These are phyloP conservation scores for Leishmania major DNA, from an alignment of 208 protist species.

Conservation along the genomic window DNA sequence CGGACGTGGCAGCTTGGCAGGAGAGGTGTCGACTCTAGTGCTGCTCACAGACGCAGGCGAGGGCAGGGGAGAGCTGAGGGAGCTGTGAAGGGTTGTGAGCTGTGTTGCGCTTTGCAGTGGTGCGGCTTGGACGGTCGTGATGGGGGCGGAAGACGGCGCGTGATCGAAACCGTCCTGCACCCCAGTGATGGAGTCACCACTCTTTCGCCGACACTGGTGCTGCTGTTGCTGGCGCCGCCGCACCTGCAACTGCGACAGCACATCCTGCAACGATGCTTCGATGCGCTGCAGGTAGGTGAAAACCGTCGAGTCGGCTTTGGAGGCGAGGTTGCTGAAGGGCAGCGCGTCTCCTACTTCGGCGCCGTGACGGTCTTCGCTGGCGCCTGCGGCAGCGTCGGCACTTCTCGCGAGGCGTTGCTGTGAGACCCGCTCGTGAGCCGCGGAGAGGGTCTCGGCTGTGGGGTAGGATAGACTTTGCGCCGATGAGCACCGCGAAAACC, in stretches of 20 bases:
- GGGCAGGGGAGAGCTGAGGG: not conserved
- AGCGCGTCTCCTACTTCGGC: not conserved
- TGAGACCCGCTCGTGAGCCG: not conserved
- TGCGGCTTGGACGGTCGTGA: not conserved
- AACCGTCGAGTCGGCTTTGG: constrained; percentile 17
- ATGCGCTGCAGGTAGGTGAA: constrained; percentile 25
- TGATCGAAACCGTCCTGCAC: not conserved
- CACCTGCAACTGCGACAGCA: constrained; percentile 16
- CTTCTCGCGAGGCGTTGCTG: not conserved
- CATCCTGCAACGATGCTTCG: constrained; percentile 21
- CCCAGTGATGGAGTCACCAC: not conserved
- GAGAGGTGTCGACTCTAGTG: too few relatives aligned
- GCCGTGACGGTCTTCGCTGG: not conserved
- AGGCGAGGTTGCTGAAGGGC: constrained; percentile 11
- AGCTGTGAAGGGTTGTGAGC: too few relatives aligned
- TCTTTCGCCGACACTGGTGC: not conserved
- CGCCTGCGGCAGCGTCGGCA: not conserved
- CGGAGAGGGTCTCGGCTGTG: not conserved
- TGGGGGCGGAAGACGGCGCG: not conserved
- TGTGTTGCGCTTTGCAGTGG: too few relatives aligned
- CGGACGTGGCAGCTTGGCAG: constrained; percentile 4
- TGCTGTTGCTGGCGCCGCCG: not conserved
- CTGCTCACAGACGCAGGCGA: not conserved
- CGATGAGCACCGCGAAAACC: constrained; percentile 12
- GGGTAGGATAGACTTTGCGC: not conserved